Evolutionary conservation across 805 yeast species (phyloP), one percentile per base, ranked within the genome.

Genomic region (Ogataea corticis): DNA sequence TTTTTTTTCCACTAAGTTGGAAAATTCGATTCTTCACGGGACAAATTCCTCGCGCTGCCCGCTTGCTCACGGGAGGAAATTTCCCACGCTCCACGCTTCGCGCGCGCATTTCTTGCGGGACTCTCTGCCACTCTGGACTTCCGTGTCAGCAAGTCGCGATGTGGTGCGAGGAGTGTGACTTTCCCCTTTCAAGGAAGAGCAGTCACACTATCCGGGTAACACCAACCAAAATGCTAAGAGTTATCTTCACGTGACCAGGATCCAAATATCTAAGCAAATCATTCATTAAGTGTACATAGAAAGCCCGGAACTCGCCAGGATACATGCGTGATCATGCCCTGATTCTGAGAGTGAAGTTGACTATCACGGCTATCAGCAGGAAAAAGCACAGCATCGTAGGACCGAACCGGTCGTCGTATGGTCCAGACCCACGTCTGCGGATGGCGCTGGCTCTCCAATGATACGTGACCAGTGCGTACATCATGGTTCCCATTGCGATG

Each of bases 391-490:
- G 78, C 87, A 92, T 84, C 13, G 99, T 95, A 38, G 99, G 99
- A 36, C 99, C 99, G 56, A 94, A 85, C 65, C 99, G 82, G 69
- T 94, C 99, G 63, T 94, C 99, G 65, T 94, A 94, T n/a, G 99
- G 99, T 38, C 99, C 99, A 12, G 96, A 82, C 33, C 99, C 99
- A 69, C 98, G 84, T 70, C 92, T 79, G 69, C 99, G 84, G 57
- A 94, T 94, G 48, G 99, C 99, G 64, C 91, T 89, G 1, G 99
- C 99, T 75, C 99, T 87, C 99, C 99, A 95, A 69, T 94, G 99
- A 68, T 94, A 94, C 11, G 98, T 94, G 38, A 89, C 78, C 51
- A 94, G 77, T 1, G 99, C 99, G 61, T 94, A 94, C 2, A 85
- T 77, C 99, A 94, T 94, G 18, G 99, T 92, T 53, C 87, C 89